A percentile compares a stretch with the other conserved stretches of the same genome.
These are phyloP conservation scores for Chalciporus sphaerocephalus DNA, from an alignment of 768 basidiomycete genomes.

Conservation along the genomic window DNA sequence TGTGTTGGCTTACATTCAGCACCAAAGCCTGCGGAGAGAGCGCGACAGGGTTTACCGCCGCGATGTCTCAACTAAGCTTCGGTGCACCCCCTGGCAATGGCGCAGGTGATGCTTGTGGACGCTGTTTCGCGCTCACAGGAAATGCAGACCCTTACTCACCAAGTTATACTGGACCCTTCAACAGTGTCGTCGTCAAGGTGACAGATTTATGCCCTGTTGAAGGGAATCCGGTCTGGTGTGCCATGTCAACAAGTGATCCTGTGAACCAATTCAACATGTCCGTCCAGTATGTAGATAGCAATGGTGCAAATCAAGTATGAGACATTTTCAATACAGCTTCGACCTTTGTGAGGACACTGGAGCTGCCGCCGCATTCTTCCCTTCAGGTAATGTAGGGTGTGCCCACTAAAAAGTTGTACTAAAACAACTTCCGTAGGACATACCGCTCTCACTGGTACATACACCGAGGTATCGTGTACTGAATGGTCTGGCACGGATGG, in stretches of 20 bases:
- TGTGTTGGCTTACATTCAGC: constrained; percentile 28
- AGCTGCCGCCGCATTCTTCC: constrained; percentile 51
- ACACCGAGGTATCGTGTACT: constrained; percentile 52
- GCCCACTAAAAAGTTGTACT: background rate
- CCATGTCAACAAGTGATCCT: too few species aligned
- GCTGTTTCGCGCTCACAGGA: too few species aligned
- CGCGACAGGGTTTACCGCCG: constrained; percentile 50
- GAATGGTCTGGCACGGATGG: constrained; percentile 57
- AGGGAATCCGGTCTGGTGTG: too few species aligned
- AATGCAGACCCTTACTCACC: too few species aligned
- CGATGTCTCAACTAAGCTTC: constrained; percentile 51
- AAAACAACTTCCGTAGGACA: constrained; percentile 26
- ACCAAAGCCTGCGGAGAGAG: constrained; percentile 40
- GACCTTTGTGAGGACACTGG: constrained; percentile 57
- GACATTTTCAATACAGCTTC: constrained; percentile 36
- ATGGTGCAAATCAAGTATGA: constrained; percentile 24
- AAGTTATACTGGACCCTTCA: constrained; percentile 39
- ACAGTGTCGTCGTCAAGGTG: constrained; percentile 51
- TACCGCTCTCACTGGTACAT: constrained; percentile 50
- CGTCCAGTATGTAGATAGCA: background rate
- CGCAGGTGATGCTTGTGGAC: constrained; percentile 52
- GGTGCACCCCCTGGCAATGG: constrained; percentile 44
- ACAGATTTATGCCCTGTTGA: constrained; percentile 40
- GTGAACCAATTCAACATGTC: too few species aligned
- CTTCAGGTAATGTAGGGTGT: constrained; percentile 26